phyloP scores from a whole-genome alignment of 2,329 filamentous ascomycete genomes.

The Penicillium paneum region DNA sequence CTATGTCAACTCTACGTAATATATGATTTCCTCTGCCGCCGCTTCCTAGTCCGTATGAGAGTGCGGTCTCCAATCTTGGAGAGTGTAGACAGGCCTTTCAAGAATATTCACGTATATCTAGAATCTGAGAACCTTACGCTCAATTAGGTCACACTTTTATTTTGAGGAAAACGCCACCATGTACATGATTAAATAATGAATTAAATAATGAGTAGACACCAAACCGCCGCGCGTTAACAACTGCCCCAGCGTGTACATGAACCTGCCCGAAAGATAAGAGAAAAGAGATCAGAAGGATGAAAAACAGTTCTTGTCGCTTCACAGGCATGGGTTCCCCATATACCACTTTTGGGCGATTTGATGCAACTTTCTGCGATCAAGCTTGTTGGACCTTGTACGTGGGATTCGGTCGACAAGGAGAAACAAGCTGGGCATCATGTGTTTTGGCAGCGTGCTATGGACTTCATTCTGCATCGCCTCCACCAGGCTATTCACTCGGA shows the following conservation, averaged over 20 bases:
- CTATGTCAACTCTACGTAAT: too few relatives aligned
- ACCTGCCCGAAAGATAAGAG: neutral
- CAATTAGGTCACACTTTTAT: too few relatives aligned
- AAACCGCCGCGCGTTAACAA: neutral
- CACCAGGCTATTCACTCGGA: neutral
- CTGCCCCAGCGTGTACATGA: neutral
- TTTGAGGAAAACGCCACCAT: neutral
- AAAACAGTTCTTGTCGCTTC: neutral
- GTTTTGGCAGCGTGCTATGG: neutral
- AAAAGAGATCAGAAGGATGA: neutral
- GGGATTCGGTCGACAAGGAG: neutral
- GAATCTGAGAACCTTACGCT: too few relatives aligned
- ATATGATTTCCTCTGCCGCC: too few relatives aligned
- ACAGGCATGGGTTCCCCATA: neutral
- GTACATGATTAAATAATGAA: too few relatives aligned
- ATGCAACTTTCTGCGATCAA: neutral
- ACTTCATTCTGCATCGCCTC: neutral
- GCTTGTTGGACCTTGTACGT: neutral
- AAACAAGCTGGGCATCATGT: neutral
- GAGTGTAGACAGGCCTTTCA: too few relatives aligned
- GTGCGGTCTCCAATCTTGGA: too few relatives aligned
- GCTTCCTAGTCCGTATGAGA: too few relatives aligned
- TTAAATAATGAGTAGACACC: too few relatives aligned
- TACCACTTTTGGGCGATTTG: neutral
- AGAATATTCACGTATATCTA: too few relatives aligned